Conservation (phyloP, 1,139 yeast species). For the Saccharomyces pastorianus region DNA sequence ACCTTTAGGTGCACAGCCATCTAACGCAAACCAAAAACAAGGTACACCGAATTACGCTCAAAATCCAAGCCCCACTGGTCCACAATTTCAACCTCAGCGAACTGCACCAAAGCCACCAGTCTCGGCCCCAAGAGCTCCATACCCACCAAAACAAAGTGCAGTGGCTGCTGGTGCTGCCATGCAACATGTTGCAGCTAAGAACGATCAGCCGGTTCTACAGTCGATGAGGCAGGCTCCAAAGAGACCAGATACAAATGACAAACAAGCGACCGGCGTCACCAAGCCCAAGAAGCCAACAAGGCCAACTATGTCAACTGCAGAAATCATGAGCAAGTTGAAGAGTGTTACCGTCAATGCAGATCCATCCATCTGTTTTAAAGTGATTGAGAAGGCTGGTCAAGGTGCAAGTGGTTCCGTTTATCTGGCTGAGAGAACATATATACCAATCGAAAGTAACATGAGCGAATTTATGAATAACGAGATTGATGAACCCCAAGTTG, state of each 20-base stretch:
- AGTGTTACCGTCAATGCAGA: conserved; percentile 77
- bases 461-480: conserved; percentile 14
- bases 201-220: conserved; percentile 16
- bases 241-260: conserved; percentile 29
- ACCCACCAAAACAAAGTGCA: conserved; percentile 19
- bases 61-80: conserved; percentile 7
- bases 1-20: conserved; percentile 1
- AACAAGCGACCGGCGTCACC: conserved; percentile 29
- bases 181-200: conserved; percentile 10
- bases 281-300: conserved; percentile 49
- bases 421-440: conserved; percentile 61
- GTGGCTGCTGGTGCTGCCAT: conserved; percentile 21
- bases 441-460: neutral
- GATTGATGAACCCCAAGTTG: conserved; percentile 33
- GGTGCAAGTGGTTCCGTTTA: conserved; percentile 98
- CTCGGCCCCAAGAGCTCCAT: neutral
- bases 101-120: neutral
- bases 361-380: conserved; percentile 81
- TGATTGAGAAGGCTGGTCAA: conserved; percentile 95
- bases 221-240: conserved; percentile 32
- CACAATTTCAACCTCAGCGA: conserved; percentile 4
- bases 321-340: conserved; percentile 73
- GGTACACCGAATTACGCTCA: conserved; percentile 9
- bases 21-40: neutral
- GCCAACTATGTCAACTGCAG: conserved; percentile 76